Base-by-base conservation (phyloP, 768 basidiomycete species). In the Lactarius sp. region DNA sequence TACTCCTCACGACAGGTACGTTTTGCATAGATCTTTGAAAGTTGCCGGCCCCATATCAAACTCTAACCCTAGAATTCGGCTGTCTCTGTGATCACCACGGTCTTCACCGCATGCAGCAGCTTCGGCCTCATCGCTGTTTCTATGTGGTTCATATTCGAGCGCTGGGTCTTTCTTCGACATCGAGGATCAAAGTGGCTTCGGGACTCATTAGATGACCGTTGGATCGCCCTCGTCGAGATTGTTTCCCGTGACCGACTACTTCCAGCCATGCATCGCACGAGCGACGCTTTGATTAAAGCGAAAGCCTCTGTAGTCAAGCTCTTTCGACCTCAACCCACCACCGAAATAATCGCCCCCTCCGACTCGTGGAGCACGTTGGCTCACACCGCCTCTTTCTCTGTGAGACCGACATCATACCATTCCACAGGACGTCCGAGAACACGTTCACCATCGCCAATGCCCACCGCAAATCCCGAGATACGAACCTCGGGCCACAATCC, bases 121-220 rank as follows among this genome's bases (percentile, higher is more conserved):
- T 85, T 88, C 68, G 87, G 87, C 50, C 80, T 89, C 10, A 76
- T 81, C 10, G 86, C 87, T 4, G 88, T 89, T 14, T 88, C 86
- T 1, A 76, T 80, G 4, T 90, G 88, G 88, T 88, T 89, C 70
- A 82, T 83, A 8, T 85, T 83, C 12, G 88, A 90, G 70, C 81
- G 84, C 14, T 85, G 82, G 79, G 79, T 83, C 12, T 89, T 83
- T 73, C 74, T 77, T 22, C 79, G 80, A 10, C 83, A 88, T 70
- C 77, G 81, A 50, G 88, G 88, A 4, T 77, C 81, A 63, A 86
- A 87, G 71, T 88, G 86, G 86, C 82, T 89, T 14, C 79, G 80
- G 44, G 87, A 88, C 68, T 82, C 84, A 3, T 67, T 78, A 20
- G 73, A 73, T 42, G 85, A 86, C 59, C 69, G 75, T 41, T 75